Evolutionary conservation across 306 rosid genomes (phyloP).

Genomic region (Urtica urens): DNA sequence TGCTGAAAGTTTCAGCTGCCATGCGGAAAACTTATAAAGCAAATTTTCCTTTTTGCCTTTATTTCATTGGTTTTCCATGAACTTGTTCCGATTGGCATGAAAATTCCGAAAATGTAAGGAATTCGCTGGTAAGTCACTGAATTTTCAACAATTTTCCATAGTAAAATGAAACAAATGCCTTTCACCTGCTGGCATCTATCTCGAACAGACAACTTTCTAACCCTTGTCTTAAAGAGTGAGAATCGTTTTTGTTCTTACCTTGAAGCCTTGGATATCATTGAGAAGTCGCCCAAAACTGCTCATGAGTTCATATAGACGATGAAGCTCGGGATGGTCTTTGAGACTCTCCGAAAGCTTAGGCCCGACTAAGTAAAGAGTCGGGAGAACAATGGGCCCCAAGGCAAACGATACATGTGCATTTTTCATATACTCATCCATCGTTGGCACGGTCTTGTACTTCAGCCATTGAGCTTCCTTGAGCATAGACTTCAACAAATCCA

Average conservation of each 20-base stretch:
- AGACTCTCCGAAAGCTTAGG: slow-evolving; percentile 47
- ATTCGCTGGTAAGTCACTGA: too few relatives aligned
- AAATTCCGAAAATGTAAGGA: too few relatives aligned
- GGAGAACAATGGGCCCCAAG: slow-evolving; percentile 72
- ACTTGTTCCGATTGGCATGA: too few relatives aligned
- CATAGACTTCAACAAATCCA: slow-evolving; percentile 56
- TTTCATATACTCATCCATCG: slow-evolving; percentile 56
- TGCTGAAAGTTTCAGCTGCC: too few relatives aligned
- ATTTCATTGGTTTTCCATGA: background rate
- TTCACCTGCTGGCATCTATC: too few relatives aligned
- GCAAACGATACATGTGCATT: slow-evolving; percentile 57
- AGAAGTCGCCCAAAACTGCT: slow-evolving; percentile 62
- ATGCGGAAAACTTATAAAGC: background rate
- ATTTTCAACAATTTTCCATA: too few relatives aligned
- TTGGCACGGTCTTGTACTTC: slow-evolving; percentile 39
- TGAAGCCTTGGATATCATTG: slow-evolving; percentile 47
- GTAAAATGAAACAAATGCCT: too few relatives aligned
- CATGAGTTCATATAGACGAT: slow-evolving; percentile 41
- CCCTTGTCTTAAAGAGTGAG: too few relatives aligned
- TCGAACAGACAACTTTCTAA: background rate
- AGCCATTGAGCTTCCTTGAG: slow-evolving; percentile 59
- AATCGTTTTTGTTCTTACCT: too few relatives aligned
- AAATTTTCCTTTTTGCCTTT: background rate
- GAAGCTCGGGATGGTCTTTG: slow-evolving; percentile 28
- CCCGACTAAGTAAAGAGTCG: slow-evolving; percentile 61